Evolutionary conservation across 2,329 filamentous ascomycete genomes (phyloP), one percentile per base, ranked within the genome.

Genomic region (Aureobasidium vineae): DNA sequence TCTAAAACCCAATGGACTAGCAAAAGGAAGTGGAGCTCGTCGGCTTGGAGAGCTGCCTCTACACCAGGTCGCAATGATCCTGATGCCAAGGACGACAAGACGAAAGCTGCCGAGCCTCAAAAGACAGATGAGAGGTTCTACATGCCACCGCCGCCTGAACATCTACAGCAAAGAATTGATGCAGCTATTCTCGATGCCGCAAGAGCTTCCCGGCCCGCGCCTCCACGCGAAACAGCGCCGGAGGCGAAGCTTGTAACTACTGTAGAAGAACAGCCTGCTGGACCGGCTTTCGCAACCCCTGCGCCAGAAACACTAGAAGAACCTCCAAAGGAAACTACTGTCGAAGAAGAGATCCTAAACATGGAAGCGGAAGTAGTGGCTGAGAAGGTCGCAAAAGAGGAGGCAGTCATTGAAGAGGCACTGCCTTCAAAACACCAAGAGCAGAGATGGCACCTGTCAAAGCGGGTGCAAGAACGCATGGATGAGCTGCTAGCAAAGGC

Each of bases 401-500:
- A 38, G 13, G 47, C 28, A 21, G 36, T 36, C 7, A 36, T 45
- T 21, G 49, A 79, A 45, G 36, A 79, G 41, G 73, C 80, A 8
- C 76, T 85, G 5, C 85, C 84, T 8, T 86, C 85, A 8, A 79
- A 84, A 63, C 75, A 78, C 33, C 82, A 85, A 67, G 76, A 78
- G 19, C 81, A 82, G 61, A 78, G 86, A 75, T 88, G 84, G 70
- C 77, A 84, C 57, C 70, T 85, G 47, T 85, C 82, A 7, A 87
- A 86, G 71, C 81, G 83, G 65, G 86, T 95, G 75, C 86, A 85
- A 56, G 78, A 84, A 66, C 81, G 96, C 75, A 96, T 98, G 91
- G 95, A 99, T 79, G 88, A 91, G 70, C 77, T 97, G 23, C 92
- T 98, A 75, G 86, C 89, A 38, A 92, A 94, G 72, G 84, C 96